Evolutionary conservation across 495 filamentous ascomycete genomes (phyloP).

Genomic region (Polyplosphaeria fusca): DNA sequence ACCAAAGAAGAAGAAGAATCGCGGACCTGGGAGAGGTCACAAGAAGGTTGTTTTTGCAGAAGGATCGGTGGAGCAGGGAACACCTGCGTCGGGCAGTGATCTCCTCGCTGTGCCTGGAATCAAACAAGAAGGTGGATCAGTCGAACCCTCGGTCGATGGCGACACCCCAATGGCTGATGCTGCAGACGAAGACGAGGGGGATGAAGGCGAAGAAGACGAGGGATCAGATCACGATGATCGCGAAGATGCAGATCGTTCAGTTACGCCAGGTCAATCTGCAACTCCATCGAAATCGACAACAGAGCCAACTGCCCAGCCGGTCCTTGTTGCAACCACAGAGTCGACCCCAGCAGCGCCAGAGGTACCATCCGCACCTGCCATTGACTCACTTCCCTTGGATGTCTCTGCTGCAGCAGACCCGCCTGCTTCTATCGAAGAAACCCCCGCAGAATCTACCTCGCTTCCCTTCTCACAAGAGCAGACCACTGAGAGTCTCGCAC

Average conservation of each 20-base stretch:
- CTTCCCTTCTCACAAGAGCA: not conserved
- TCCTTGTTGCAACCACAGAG: not conserved
- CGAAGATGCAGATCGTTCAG: constrained; percentile 13
- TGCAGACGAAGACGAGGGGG: constrained; percentile 33
- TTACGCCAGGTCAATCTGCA: not conserved
- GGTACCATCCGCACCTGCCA: not conserved
- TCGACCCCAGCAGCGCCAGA: not conserved
- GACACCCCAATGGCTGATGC: constrained; percentile 37
- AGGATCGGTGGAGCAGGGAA: constrained; percentile 18
- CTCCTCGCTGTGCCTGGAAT: constrained; percentile 10
- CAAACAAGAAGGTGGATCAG: constrained; percentile 32
- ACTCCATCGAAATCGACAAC: not conserved
- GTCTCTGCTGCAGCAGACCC: not conserved
- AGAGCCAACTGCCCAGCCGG: not conserved
- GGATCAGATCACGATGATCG: constrained; percentile 34
- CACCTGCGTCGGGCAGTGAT: constrained; percentile 29
- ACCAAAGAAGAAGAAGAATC: constrained; percentile 47
- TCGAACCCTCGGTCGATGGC: constrained; percentile 36
- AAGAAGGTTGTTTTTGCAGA: constrained; percentile 42
- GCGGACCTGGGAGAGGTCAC: constrained; percentile 38
- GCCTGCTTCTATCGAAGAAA: not conserved
- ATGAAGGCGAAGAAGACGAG: constrained; percentile 35
- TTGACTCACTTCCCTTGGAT: not conserved
- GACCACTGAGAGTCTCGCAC: not conserved
- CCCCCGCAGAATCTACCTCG: not conserved